Evolutionary conservation across 805 yeast species (phyloP).

Genomic region (Starmerella etchellsii): DNA sequence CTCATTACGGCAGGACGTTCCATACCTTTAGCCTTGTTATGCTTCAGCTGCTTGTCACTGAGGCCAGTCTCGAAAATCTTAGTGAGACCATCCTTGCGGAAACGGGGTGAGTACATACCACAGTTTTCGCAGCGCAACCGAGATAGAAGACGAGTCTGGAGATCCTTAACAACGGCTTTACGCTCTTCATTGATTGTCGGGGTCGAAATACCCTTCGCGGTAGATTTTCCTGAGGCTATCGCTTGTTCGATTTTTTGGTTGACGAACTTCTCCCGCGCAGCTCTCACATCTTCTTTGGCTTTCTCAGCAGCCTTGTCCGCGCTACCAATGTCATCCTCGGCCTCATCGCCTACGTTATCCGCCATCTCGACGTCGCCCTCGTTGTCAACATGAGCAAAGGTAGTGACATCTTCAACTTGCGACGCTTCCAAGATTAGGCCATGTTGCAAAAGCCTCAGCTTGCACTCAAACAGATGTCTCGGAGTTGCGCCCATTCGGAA

Average conservation of each 20-base stretch:
- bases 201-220: constrained; percentile 57
- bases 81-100: constrained; percentile 87
- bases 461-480: constrained; percentile 63
- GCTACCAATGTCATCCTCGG: constrained; percentile 4
- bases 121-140: constrained; percentile 92
- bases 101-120: constrained; percentile 86
- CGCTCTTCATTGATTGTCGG: constrained; percentile 83
- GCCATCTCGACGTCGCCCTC: constrained; percentile 23
- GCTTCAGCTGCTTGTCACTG: constrained; percentile 58
- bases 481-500: constrained; percentile 61
- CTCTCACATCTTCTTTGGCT: constrained; percentile 34
- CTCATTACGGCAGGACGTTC: constrained; percentile 55
- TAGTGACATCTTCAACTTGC: constrained; percentile 52
- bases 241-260: constrained; percentile 59
- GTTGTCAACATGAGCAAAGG: constrained; percentile 19
- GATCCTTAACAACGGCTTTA: constrained; percentile 54
- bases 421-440: constrained; percentile 73
- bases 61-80: constrained; percentile 84
- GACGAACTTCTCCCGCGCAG: constrained; percentile 57
- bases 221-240: constrained; percentile 59
- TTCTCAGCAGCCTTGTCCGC: constrained; percentile 35
- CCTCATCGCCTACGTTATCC: constrained; percentile 31
- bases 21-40: constrained; percentile 73
- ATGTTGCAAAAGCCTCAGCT: constrained; percentile 68
- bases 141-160: constrained; percentile 56